These are phyloP conservation scores for Funneliformis geosporum DNA, from an alignment of 192 early-diverging fungal species.

Conservation along the genomic window DNA sequence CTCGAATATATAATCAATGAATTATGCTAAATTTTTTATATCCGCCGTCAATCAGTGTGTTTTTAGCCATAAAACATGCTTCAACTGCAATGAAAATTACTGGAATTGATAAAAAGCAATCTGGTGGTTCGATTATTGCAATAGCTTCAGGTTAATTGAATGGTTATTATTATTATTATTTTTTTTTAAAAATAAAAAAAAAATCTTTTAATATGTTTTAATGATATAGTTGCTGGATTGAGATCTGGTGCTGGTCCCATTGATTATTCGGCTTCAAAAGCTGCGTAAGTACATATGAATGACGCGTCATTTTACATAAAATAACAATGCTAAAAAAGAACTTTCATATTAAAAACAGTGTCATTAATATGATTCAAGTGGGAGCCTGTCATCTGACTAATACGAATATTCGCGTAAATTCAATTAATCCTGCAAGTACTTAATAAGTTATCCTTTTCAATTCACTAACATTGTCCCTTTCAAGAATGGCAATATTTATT, in stretches of 20 bases:
- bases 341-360: constrained; percentile 2
- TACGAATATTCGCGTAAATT: constrained; percentile 53
- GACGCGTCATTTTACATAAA: neutral
- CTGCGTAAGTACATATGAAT: constrained; percentile 42
- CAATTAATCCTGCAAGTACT: constrained; percentile 49
- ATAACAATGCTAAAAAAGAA: neutral
- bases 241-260: constrained; percentile 50
- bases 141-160: constrained; percentile 60
- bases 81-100: constrained; percentile 47
- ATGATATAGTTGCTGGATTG: constrained; percentile 45
- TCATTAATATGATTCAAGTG: constrained; percentile 49
- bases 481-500: neutral
- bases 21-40: too few species aligned
- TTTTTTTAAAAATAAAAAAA: neutral
- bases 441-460: neutral
- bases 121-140: constrained; percentile 51
- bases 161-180: neutral
- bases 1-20: neutral
- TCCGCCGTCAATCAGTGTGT: constrained; percentile 34
- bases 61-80: constrained; percentile 52
- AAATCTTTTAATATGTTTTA: too few species aligned
- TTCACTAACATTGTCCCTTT: neutral
- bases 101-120: constrained; percentile 39
- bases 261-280: constrained; percentile 60
- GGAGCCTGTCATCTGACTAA: constrained; percentile 42